Conservation (phyloP, 1,284 basidiomycete genomes). For the Ustilago bromivora region DNA sequence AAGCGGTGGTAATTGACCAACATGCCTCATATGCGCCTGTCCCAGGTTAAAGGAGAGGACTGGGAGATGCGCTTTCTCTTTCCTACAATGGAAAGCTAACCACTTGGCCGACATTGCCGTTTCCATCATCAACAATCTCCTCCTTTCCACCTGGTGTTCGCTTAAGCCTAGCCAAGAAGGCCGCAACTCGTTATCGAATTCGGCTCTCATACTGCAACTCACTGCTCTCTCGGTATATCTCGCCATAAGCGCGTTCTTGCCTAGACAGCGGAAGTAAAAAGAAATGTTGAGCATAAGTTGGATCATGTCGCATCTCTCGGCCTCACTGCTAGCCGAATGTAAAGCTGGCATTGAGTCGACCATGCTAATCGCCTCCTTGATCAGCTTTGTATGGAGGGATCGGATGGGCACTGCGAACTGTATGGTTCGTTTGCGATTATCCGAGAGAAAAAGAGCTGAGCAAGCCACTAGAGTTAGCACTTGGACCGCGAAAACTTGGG, state of each 20-base stretch:
- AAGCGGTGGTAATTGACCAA: slow-evolving; percentile 25
- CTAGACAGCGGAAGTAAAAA: slow-evolving; percentile 38
- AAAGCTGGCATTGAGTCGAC: slow-evolving; percentile 27
- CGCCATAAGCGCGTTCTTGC: slow-evolving; percentile 15
- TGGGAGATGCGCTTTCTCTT: slow-evolving; percentile 1
- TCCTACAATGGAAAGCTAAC: slow-evolving; percentile 31
- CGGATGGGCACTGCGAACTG: slow-evolving; percentile 29
- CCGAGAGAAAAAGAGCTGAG: slow-evolving; percentile 26
- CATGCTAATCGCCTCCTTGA: slow-evolving; percentile 29
- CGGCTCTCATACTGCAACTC: slow-evolving; percentile 12
- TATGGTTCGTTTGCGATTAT: slow-evolving; percentile 28
- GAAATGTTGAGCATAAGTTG: slow-evolving; percentile 29
- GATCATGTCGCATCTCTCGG: slow-evolving; percentile 28
- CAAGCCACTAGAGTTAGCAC: slow-evolving; percentile 22
- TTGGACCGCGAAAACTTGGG: slow-evolving; percentile 27
- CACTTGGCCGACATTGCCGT: slow-evolving; percentile 19
- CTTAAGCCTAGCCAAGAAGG: slow-evolving; percentile 28
- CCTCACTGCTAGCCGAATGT: slow-evolving; percentile 17
- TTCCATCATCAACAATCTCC: slow-evolving; percentile 23
- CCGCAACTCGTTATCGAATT: slow-evolving; percentile 28
- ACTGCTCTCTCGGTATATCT: slow-evolving; percentile 27
- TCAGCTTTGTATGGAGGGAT: slow-evolving; percentile 26
- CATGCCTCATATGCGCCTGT: slow-evolving; percentile 4
- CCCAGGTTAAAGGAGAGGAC: slow-evolving; percentile 24
- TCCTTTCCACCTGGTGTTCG: slow-evolving; percentile 22